phyloP scores from a whole-genome alignment of 2,329 filamentous ascomycete genomes.

The Monosporascus sp. region DNA sequence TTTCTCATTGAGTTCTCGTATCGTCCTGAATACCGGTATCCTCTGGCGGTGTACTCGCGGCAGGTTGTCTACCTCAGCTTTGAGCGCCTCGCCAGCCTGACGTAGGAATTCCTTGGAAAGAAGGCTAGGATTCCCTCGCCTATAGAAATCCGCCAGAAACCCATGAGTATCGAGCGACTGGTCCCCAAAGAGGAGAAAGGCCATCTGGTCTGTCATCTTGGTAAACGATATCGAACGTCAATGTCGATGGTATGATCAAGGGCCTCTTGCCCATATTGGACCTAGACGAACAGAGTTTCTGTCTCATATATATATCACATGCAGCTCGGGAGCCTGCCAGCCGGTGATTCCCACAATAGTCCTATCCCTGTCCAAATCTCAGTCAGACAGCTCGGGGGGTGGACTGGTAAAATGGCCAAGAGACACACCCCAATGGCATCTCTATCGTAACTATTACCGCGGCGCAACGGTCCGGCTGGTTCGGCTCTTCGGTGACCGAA shows the following conservation, averaged over 20 bases:
- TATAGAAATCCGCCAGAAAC: slow-evolving; percentile 52
- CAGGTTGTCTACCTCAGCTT: slow-evolving; percentile 54
- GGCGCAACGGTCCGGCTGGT: slow-evolving; percentile 30
- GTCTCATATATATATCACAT: neutral
- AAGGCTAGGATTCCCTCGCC: slow-evolving; percentile 38
- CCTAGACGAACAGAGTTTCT: neutral
- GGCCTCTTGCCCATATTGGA: slow-evolving; percentile 2
- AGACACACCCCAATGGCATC: slow-evolving; percentile 13
- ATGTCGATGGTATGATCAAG: slow-evolving; percentile 13
- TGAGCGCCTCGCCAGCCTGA: slow-evolving; percentile 50
- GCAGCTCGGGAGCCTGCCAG: neutral
- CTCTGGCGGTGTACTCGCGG: slow-evolving; percentile 50
- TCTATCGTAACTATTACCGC: slow-evolving; percentile 24
- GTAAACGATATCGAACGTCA: slow-evolving; percentile 9
- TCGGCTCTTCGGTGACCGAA: slow-evolving; percentile 40
- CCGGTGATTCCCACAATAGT: neutral
- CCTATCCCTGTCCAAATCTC: slow-evolving; percentile 1
- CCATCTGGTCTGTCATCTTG: slow-evolving; percentile 42
- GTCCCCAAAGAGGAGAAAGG: slow-evolving; percentile 63
- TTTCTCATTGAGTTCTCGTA: slow-evolving; percentile 60
- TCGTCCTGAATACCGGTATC: slow-evolving; percentile 57
- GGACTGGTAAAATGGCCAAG: neutral
- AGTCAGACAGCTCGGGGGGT: neutral
- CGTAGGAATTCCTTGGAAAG: slow-evolving; percentile 59
- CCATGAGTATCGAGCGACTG: slow-evolving; percentile 64